Percentiles rank a stretch among this genome's conserved stretches.
phyloP scores from a whole-genome alignment of 805 yeast species.

The Candida montana region DNA sequence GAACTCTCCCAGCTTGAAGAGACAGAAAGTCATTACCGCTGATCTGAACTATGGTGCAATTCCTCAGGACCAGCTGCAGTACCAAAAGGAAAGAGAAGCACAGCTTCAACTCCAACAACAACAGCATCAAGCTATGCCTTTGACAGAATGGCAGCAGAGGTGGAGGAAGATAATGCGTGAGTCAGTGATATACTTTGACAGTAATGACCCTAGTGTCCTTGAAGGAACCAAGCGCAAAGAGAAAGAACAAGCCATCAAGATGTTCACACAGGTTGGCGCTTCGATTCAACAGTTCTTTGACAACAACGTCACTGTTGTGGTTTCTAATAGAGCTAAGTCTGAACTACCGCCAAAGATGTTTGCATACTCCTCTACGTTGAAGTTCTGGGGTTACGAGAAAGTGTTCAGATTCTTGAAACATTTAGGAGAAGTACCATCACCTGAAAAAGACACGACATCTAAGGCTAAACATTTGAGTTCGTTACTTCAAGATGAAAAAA shows the following conservation, averaged over 20 bases:
- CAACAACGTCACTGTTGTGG: conserved; percentile 61
- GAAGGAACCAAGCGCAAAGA: conserved; percentile 26
- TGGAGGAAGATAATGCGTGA: conserved; percentile 57
- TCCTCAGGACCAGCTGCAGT: conserved; percentile 1
- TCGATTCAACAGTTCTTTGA: conserved; percentile 55
- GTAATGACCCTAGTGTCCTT: conserved; percentile 29
- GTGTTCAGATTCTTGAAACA: conserved; percentile 72
- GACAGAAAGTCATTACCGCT: conserved; percentile 17
- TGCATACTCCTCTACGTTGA: conserved; percentile 26
- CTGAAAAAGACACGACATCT: conserved; percentile 13
- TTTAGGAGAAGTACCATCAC: conserved; percentile 38
- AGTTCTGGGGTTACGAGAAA: conserved; percentile 87
- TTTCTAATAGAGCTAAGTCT: conserved; percentile 55
- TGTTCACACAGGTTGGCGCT: conserved; percentile 41
- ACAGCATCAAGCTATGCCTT: conserved; percentile 15
- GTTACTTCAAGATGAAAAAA: conserved; percentile 75
- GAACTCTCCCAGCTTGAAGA: conserved; percentile 25
- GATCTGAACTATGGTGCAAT: conserved; percentile 1
- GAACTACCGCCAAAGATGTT: conserved; percentile 52
- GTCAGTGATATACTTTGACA: conserved; percentile 53
- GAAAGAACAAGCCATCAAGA: conserved; percentile 28
- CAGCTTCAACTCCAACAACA: conserved; percentile 4
- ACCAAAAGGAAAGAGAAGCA: conserved; percentile 1
- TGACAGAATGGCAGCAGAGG: conserved; percentile 51
- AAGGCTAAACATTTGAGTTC: conserved; percentile 41